Evolutionary conservation across 78 protist genomes (phyloP).

Genomic region (Chrysochromulina parva): DNA sequence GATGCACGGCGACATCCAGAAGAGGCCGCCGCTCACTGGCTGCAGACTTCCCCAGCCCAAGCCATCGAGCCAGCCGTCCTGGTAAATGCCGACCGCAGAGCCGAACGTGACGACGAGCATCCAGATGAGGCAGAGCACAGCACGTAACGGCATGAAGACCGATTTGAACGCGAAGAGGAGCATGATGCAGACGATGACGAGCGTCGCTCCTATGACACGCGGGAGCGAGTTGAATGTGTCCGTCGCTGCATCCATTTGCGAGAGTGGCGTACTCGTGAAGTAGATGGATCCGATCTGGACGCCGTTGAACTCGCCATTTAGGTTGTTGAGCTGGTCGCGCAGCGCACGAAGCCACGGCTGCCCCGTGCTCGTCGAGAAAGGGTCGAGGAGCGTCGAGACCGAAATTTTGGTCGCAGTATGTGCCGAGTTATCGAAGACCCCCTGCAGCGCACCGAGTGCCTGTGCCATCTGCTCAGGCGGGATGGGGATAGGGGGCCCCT

Average conservation of each 20-base stretch:
- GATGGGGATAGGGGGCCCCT: background rate
- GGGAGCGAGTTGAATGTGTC: conserved; percentile 1
- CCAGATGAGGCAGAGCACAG: conserved; percentile 35
- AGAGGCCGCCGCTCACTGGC: background rate
- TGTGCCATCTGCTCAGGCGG: too few species aligned
- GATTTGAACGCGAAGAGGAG: conserved; percentile 49
- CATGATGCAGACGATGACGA: conserved; percentile 36
- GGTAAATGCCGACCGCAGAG: conserved; percentile 18
- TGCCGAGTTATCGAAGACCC: background rate
- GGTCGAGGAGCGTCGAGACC: background rate
- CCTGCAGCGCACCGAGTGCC: too few species aligned
- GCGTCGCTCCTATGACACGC: conserved; percentile 18
- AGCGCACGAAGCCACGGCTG: background rate
- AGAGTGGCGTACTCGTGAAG: background rate
- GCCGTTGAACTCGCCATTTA: too few species aligned
- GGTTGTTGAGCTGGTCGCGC: background rate
- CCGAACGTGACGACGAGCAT: conserved; percentile 43
- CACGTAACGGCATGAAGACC: conserved; percentile 65
- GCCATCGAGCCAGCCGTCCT: conserved; percentile 27
- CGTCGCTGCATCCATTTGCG: conserved; percentile 8
- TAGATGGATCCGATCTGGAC: background rate
- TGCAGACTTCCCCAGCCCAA: background rate
- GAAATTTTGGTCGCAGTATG: background rate
- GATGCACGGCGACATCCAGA: conserved; percentile 62
- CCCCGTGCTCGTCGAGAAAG: background rate